Evolutionary conservation across 192 early-diverging fungal genomes (phyloP), one percentile per base, ranked within the genome.

Genomic region (Hyaloraphidium curvatum): DNA sequence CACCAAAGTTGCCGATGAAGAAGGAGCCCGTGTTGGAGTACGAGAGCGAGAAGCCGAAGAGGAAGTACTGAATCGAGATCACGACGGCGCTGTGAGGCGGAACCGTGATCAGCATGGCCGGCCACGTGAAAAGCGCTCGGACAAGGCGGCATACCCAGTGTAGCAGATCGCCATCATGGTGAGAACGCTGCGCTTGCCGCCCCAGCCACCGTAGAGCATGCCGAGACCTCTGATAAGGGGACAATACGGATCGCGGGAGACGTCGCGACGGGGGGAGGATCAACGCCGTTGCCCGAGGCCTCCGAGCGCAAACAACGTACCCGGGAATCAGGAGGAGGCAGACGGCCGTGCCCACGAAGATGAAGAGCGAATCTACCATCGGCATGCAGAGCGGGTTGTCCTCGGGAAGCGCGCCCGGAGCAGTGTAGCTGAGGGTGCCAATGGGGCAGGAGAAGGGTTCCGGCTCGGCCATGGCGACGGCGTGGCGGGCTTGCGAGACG

Each of bases 1-100:
- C 19, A 48, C 43, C 5, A 19, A 55, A 55, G 4, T 55, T 40
- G 27, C 54, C 54, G 51, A 55, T 55, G 16, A 55, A 55, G 51
- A 21, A 27, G 23, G 39, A 52, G 0, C 27, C 1, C 11, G 54
- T 55, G 51, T 55, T 55, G 28, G 54, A 55, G 5, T 52, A 55
- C 26, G 54, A 23, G n/a, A 55, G 51, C 13, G 54, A 55, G 28
- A 52, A 55, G 27, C 54, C 54, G 40, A 40, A 55, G 22, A 55
- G 51, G 1, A 55, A 25, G 40, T 53, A 55, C 35, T 55, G 54
- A 28, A 55, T 52, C 1, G 54, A 55, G 51, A 55, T 53, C 11
- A 55, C 54, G 16, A 48, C 43, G 25, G 43, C 43, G 23, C 43
- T 25, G 43, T n/a, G n/a, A n/a, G n/a, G n/a, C n/a, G n/a, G n/a